phyloP scores from a whole-genome alignment of 2,329 filamentous ascomycete genomes.

The Paramyrothecium sp. region DNA sequence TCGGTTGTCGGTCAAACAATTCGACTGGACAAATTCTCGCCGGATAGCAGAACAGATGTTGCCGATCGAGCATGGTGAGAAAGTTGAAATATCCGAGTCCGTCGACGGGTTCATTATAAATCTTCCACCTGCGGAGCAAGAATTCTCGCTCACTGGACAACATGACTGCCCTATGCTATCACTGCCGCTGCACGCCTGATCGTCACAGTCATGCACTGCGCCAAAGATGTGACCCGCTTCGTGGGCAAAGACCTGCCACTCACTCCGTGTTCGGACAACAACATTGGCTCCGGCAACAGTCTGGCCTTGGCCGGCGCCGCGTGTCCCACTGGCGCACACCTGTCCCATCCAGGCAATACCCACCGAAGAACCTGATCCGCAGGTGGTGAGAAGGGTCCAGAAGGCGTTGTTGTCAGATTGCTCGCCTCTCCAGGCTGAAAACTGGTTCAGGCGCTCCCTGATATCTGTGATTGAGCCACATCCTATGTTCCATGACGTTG shows the following conservation, averaged over 20 bases:
- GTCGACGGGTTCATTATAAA: constrained; percentile 93
- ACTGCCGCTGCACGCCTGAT: constrained; percentile 57
- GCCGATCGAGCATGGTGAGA: constrained; percentile 79
- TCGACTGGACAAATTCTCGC: constrained; percentile 68
- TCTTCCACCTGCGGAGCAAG: constrained; percentile 67
- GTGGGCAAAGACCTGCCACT: constrained; percentile 88
- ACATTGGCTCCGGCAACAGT: constrained; percentile 58
- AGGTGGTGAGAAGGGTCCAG: constrained; percentile 79
- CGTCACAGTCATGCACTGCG: constrained; percentile 81
- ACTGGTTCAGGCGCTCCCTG: constrained; percentile 71
- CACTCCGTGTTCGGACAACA: constrained; percentile 69
- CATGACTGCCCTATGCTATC: constrained; percentile 52
- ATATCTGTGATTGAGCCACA: constrained; percentile 64
- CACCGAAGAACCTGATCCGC: constrained; percentile 73
- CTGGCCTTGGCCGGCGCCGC: constrained; percentile 39
- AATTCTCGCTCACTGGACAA: constrained; percentile 65
- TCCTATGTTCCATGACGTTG: constrained; percentile 74
- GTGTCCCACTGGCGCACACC: constrained; percentile 59
- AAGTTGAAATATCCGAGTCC: constrained; percentile 62
- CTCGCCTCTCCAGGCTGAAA: constrained; percentile 77
- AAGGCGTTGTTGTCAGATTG: constrained; percentile 71
- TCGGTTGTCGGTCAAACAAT: constrained; percentile 73
- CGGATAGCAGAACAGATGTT: constrained; percentile 82
- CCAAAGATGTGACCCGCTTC: constrained; percentile 87
- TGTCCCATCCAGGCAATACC: constrained; percentile 86